A percentile compares a stretch with the other conserved stretches of the same genome.
Evolutionary conservation across 176 grass and related monocot genomes (phyloP).

Genomic region (Triticum timopheevii): DNA sequence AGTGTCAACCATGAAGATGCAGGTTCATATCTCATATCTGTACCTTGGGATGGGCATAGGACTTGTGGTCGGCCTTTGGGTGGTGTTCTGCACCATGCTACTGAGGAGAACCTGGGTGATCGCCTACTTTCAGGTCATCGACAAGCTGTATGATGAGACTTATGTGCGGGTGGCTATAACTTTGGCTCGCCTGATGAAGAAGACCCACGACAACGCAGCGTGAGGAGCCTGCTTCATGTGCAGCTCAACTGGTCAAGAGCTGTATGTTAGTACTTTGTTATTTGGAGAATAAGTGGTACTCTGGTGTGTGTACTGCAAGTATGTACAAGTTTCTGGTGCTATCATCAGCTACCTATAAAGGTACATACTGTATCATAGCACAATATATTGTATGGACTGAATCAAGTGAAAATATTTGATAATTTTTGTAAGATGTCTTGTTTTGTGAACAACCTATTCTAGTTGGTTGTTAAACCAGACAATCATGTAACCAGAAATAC

Average conservation of each 20-base stretch:
- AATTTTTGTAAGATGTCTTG: not conserved
- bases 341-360: not conserved
- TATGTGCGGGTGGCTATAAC: too few relatives aligned
- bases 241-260: not conserved
- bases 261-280: not conserved
- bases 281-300: not conserved
- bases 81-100: not conserved
- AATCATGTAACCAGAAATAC: too few relatives aligned
- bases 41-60: slow-evolving; percentile 1
- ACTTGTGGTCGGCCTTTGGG: not conserved
- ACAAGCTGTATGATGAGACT: too few relatives aligned
- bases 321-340: not conserved
- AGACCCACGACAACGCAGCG: too few relatives aligned
- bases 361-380: not conserved
- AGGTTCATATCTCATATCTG: not conserved
- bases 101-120: not conserved
- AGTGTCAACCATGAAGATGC: too few relatives aligned
- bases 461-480: too few relatives aligned
- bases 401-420: not conserved
- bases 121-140: not conserved
- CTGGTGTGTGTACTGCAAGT: not conserved
- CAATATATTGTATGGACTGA: not conserved
- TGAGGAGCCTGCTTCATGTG: not conserved
- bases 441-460: too few relatives aligned
- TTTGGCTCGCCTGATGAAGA: too few relatives aligned